Percentiles rank a stretch among this genome's conserved stretches.
These are phyloP conservation scores for Teunomyces lycoperdinae DNA, from an alignment of 805 yeast genomes.

Conservation along the genomic window DNA sequence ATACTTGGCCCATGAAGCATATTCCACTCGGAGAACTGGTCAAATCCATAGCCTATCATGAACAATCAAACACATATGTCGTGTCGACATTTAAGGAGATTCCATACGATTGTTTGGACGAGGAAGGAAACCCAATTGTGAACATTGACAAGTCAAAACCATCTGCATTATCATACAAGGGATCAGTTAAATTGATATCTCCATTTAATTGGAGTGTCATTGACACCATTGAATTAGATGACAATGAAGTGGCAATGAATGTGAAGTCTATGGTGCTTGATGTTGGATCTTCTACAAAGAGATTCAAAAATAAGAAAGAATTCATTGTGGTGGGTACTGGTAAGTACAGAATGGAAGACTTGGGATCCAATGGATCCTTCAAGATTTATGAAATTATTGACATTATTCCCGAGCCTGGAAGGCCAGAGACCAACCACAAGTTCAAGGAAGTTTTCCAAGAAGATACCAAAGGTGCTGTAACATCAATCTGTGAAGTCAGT, in stretches of 20 bases:
- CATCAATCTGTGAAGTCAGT: slow-evolving; percentile 71
- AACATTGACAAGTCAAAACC: slow-evolving; percentile 54
- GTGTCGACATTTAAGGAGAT: slow-evolving; percentile 58
- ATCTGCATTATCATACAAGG: slow-evolving; percentile 55
- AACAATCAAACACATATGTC: slow-evolving; percentile 57
- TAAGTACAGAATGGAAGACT: slow-evolving; percentile 71
- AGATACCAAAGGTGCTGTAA: slow-evolving; percentile 78
- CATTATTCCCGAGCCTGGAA: slow-evolving; percentile 85
- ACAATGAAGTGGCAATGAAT: slow-evolving; percentile 62
- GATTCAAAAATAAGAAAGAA: slow-evolving; percentile 55
- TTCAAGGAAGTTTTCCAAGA: slow-evolving; percentile 72
- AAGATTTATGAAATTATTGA: slow-evolving; percentile 71
- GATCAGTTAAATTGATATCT: slow-evolving; percentile 63
- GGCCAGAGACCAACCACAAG: slow-evolving; percentile 78
- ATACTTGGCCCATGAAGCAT: slow-evolving; percentile 57
- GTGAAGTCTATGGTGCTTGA: slow-evolving; percentile 54
- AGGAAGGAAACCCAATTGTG: slow-evolving; percentile 62
- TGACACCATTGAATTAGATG: slow-evolving; percentile 63
- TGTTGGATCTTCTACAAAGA: slow-evolving; percentile 37
- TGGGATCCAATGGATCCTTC: slow-evolving; percentile 75
- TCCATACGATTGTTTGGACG: slow-evolving; percentile 67
- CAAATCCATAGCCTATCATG: slow-evolving; percentile 68
- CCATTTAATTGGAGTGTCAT: slow-evolving; percentile 76
- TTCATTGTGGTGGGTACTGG: slow-evolving; percentile 79
- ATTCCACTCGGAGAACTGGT: slow-evolving; percentile 57